phyloP scores from a whole-genome alignment of 176 grass and related monocot species.

The bread wheat (Triticum aestivum) region IWGSC_CS_RefSeq_v2.1 NC_057797.1:56379022-56379521 shows the following conservation, averaged over 20 bases:
- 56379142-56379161: not conserved
- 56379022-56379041: slow-evolving; percentile 43
- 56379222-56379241: slow-evolving; percentile 2
- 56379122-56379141: not conserved
- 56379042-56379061: not conserved
- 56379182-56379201: not conserved
- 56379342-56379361: not conserved
- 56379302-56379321: not conserved
- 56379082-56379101: not conserved
- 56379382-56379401: not conserved
- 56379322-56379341: not conserved
- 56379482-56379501: not conserved
- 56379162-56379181: not conserved
- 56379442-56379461: not conserved
- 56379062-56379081: not conserved
- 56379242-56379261: slow-evolving; percentile 54
- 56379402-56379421: not conserved
- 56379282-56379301: slow-evolving; percentile 10
- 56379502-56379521: not conserved
- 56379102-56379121: slow-evolving; percentile 4
- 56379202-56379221: not conserved
- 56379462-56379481: not conserved
- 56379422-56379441: not conserved
- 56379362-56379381: slow-evolving; percentile 7
- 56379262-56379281: slow-evolving; percentile 22